Evolutionary conservation across 352 stramenopile genomes (phyloP).

Genomic region (Aphanomyces euteiches): DNA sequence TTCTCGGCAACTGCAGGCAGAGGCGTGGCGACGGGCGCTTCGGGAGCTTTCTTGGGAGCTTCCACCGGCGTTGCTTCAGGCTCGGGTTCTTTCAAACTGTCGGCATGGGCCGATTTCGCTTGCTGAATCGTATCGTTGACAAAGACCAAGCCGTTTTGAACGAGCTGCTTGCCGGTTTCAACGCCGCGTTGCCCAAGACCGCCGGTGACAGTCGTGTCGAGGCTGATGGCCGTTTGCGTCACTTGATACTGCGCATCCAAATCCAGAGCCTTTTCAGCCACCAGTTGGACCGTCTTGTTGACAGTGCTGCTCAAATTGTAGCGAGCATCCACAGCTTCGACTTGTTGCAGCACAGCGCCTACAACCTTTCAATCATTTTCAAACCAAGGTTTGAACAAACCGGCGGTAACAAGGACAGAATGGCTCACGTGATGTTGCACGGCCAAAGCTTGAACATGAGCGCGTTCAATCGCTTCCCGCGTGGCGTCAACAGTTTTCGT

Average conservation of each 20-base stretch:
- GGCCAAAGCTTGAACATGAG: background rate
- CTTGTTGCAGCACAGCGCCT: conserved; percentile 1
- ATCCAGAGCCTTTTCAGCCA: background rate
- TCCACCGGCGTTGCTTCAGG: too few species aligned
- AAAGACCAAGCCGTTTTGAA: background rate
- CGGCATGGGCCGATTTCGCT: background rate
- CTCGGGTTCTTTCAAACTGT: background rate
- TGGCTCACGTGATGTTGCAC: background rate
- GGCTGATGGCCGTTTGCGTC: background rate
- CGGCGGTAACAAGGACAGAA: background rate
- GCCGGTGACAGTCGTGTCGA: background rate
- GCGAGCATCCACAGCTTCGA: background rate
- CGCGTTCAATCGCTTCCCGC: background rate
- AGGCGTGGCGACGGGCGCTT: too few species aligned
- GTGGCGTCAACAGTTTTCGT: background rate
- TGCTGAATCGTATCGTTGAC: background rate
- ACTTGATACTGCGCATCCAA: background rate
- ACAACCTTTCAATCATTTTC: background rate
- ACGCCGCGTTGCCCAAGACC: background rate
- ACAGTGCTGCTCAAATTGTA: background rate
- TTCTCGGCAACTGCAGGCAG: too few species aligned
- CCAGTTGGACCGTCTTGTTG: background rate
- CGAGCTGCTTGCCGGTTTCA: background rate
- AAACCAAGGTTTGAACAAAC: background rate
- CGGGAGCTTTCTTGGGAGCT: too few species aligned